Evolutionary conservation across 352 stramenopile genomes (phyloP).

Genomic region (Thalassiosira mediterranea): DNA sequence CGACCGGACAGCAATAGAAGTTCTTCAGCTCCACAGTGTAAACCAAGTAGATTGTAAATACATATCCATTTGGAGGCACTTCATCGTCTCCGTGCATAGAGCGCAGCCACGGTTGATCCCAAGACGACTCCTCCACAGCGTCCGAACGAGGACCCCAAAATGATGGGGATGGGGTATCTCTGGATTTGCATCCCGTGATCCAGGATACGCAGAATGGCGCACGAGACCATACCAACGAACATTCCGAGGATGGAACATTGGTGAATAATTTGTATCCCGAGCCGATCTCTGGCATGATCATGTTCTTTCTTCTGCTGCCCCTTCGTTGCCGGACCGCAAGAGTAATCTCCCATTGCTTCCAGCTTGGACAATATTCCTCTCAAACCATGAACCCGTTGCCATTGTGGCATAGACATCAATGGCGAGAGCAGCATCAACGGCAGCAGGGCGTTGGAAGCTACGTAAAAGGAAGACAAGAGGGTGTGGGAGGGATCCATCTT

Average conservation of each 20-base stretch:
- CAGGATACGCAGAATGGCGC: conserved; percentile 55
- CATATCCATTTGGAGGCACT: no score
- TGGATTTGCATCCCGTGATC: conserved; percentile 70
- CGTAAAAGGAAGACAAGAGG: conserved; percentile 24
- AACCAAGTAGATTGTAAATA: no score
- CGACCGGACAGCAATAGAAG: no score
- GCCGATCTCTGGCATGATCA: not conserved
- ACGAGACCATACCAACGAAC: conserved; percentile 29
- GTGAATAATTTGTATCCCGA: conserved; percentile 27
- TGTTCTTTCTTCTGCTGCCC: not conserved
- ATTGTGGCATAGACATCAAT: not conserved
- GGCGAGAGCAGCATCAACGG: conserved; percentile 12
- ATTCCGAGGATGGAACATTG: conserved; percentile 22
- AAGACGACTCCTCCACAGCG: no score
- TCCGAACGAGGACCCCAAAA: conserved; percentile 43
- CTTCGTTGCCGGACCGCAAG: conserved; percentile 10
- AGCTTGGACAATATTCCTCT: not conserved
- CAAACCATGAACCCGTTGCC: not conserved
- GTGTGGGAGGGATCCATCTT: conserved; percentile 27
- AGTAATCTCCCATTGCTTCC: conserved; percentile 18
- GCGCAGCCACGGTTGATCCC: no score
- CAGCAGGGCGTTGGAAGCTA: conserved; percentile 24
- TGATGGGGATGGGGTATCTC: conserved; percentile 63
- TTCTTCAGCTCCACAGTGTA: no score
- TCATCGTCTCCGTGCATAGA: no score